Percentiles rank a stretch among this genome's conserved stretches.
Conservation (phyloP, 208 protist genomes). For the Histomonas meleagridis region DNA sequence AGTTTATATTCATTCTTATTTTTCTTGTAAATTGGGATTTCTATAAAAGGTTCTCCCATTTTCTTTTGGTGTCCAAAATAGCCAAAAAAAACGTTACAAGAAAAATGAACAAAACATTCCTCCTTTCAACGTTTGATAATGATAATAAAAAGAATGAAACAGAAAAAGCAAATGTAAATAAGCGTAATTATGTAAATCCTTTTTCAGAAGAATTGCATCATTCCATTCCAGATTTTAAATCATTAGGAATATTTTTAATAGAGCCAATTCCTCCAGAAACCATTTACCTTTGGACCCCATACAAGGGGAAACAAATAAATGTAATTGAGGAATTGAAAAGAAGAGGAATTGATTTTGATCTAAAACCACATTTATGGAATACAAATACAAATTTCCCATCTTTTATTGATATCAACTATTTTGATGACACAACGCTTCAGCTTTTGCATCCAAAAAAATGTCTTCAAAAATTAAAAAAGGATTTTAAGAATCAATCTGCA, state of each 20-base stretch:
- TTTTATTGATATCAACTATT: constrained; percentile 33
- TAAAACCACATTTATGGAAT: constrained; percentile 1
- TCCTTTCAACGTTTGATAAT: too few relatives aligned
- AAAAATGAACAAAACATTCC: too few relatives aligned
- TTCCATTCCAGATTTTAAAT: constrained; percentile 31
- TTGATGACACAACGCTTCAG: neutral
- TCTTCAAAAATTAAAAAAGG: neutral
- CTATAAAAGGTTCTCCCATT: too few relatives aligned
- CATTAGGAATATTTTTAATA: constrained; percentile 8
- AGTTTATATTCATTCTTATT: too few relatives aligned
- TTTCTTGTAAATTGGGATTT: too few relatives aligned
- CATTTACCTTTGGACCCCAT: neutral
- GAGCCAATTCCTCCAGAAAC: neutral
- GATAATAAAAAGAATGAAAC: too few relatives aligned
- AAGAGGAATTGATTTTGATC: constrained; percentile 3
- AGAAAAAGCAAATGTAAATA: too few relatives aligned
- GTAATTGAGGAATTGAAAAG: constrained; percentile 26
- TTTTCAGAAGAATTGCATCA: constrained; percentile 28
- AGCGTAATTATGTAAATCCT: constrained; percentile 15
- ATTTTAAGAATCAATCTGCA: neutral
- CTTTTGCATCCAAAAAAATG: neutral
- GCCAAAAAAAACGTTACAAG: too few relatives aligned
- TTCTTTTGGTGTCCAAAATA: too few relatives aligned
- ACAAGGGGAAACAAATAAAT: constrained; percentile 6
- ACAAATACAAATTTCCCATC: constrained; percentile 27